Percentiles rank a stretch among this genome's conserved stretches.
Evolutionary conservation across 106 monocot species (phyloP).

Genomic region (Acanthochlamys bracteata): DNA sequence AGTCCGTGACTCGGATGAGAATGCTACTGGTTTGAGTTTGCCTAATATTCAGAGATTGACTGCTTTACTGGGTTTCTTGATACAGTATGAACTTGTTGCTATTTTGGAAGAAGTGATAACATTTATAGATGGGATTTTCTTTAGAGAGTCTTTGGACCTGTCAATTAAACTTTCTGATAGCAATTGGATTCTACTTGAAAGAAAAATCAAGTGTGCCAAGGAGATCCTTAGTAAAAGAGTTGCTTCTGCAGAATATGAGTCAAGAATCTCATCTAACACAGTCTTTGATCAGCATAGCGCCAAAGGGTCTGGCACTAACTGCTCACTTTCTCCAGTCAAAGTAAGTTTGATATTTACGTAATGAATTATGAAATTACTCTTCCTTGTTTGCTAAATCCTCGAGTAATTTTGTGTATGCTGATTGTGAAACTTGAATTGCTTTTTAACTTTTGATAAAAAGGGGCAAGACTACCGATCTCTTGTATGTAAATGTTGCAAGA

Average conservation of each 20-base stretch:
- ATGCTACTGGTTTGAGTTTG: constrained; percentile 18
- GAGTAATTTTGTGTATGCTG: background rate
- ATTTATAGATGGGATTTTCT: constrained; percentile 21
- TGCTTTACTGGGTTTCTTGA: constrained; percentile 30
- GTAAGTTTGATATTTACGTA: background rate
- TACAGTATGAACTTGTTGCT: constrained; percentile 27
- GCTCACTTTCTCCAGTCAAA: background rate
- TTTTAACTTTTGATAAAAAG: no score
- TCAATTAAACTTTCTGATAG: constrained; percentile 12
- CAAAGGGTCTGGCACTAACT: background rate
- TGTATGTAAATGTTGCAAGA: no score
- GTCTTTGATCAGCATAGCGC: background rate
- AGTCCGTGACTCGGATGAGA: constrained; percentile 13
- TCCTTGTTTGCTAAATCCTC: background rate
- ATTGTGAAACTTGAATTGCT: background rate
- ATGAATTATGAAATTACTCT: background rate
- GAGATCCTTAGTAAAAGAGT: constrained; percentile 20
- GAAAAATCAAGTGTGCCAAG: constrained; percentile 31
- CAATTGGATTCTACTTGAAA: constrained; percentile 23
- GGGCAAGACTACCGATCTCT: no score
- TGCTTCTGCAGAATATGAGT: constrained; percentile 1
- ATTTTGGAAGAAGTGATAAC: constrained; percentile 34
- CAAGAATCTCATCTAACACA: background rate
- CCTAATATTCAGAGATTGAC: constrained; percentile 54
- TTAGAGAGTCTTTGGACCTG: constrained; percentile 5